A percentile compares a stretch with the other conserved stretches of the same genome.
Evolutionary conservation across 169 alveolate species (phyloP).

Genomic region (Cryptosporidium sp.): DNA sequence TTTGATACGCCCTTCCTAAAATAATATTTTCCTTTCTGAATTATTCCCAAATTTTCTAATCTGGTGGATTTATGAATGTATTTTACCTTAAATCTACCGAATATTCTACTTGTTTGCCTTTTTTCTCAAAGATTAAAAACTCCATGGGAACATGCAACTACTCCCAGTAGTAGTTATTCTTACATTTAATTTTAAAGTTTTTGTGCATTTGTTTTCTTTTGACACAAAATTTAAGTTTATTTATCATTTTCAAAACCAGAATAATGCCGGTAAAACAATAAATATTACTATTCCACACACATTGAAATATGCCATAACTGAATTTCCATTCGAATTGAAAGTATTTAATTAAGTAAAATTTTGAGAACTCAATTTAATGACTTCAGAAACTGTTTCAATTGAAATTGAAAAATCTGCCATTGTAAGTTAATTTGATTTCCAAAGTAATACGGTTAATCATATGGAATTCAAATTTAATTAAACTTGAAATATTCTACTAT

Average conservation of each 20-base stretch:
- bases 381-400: background rate
- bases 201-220: no score
- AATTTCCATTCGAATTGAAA: background rate
- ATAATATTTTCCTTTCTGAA: background rate
- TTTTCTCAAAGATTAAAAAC: background rate
- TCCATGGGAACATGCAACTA: background rate
- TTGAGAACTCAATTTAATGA: background rate
- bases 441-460: background rate
- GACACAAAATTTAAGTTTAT: background rate
- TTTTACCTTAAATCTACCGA: background rate
- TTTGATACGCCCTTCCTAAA: slow-evolving; percentile 31
- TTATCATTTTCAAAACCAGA: background rate
- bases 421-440: slow-evolving; percentile 14
- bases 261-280: background rate
- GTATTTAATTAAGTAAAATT: no score
- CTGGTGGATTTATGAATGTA: background rate
- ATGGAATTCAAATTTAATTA: background rate
- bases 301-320: background rate
- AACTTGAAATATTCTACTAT: background rate
- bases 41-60: background rate
- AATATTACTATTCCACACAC: background rate
- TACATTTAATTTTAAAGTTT: no score
- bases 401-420: slow-evolving; percentile 11
- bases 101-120: background rate
- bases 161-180: background rate